Base-by-base conservation (phyloP, 164 flowering plant species). In the Houttuynia cordata region DNA sequence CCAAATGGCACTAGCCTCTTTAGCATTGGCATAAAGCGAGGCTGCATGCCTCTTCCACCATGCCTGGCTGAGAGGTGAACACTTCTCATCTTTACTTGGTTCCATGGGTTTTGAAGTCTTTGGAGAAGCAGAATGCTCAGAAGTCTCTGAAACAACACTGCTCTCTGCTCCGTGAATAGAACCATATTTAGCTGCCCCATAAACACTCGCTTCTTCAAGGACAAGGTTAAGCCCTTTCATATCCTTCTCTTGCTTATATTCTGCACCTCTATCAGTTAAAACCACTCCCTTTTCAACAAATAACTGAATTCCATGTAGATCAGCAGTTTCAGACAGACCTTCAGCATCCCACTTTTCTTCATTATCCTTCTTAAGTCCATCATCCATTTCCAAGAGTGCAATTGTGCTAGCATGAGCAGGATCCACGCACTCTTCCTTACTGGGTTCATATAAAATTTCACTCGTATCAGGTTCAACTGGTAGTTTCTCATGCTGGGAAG, bases 1-100 rank as follows among this genome's bases (percentile, higher is more conserved):
- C 97, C 96, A 94, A 51, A 85, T 70, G 24, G 93, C 57, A 73
- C 83, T 91, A 56, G 88, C 79, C 22, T 91, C 96, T 73, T 81
- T 91, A 49, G 89, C 95, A 64, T 85, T 88, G 58, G 78, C 67
- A 74, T 83, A 87, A 52, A 94, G 63, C 17, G 87, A 80, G 60
- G 75, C 78, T 14, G 83, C 93, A 47, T 72, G 74, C 71, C 82
- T 81, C 79, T 81, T 86, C 99, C 97, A 94, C 99, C 99, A 94
- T 63, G 92, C 91, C 71, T 81, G 83, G 65, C 86, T 77, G 21
- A 92, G 96, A 64, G 81, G 81, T 51, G 70, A 74, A 61, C 85
- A 62, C 10, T 22, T 75, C 51, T 69, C 72, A 63, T 51, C 40
- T n/a, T 76, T 70, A 42, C 73, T 79, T 61, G 70, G 84, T 47